Evolutionary conservation across 2,329 filamentous ascomycete genomes (phyloP).

Genomic region (Zymoseptoria brevis): DNA sequence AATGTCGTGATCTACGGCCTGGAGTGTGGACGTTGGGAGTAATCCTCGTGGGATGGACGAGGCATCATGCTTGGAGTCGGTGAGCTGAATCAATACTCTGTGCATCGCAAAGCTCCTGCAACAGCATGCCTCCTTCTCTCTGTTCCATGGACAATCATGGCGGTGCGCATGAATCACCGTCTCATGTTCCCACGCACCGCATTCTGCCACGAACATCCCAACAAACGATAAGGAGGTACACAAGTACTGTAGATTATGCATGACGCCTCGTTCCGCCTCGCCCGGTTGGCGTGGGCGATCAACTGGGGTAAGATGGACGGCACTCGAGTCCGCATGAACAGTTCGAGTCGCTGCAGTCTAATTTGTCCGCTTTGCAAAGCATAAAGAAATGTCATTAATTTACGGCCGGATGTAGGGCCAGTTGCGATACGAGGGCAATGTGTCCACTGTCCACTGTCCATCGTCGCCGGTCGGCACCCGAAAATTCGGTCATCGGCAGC

Average conservation of each 20-base stretch:
- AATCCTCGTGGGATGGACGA: not conserved
- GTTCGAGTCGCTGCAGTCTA: not conserved
- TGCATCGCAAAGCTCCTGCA: not conserved
- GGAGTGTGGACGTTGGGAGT: not conserved
- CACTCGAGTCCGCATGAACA: not conserved
- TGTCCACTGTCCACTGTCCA: not conserved
- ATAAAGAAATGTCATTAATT: not conserved
- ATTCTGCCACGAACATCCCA: not conserved
- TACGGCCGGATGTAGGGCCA: not conserved
- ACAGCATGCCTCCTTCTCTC: not conserved
- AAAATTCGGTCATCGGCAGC: not conserved
- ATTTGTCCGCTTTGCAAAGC: not conserved
- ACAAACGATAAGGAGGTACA: not conserved
- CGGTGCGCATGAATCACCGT: not conserved
- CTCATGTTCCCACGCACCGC: not conserved
- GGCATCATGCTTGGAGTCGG: not conserved
- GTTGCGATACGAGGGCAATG: not conserved
- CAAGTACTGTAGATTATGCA: not conserved
- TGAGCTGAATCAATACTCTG: not conserved
- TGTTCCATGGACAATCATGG: not conserved
- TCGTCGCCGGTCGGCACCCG: not conserved
- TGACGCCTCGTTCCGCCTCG: not conserved
- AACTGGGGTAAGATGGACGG: not conserved
- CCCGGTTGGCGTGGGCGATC: not conserved
- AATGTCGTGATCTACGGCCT: not conserved